These are phyloP conservation scores for Chlamydomonas applanata DNA, from an alignment of 139 green algal genomes.

Conservation along the genomic window DNA sequence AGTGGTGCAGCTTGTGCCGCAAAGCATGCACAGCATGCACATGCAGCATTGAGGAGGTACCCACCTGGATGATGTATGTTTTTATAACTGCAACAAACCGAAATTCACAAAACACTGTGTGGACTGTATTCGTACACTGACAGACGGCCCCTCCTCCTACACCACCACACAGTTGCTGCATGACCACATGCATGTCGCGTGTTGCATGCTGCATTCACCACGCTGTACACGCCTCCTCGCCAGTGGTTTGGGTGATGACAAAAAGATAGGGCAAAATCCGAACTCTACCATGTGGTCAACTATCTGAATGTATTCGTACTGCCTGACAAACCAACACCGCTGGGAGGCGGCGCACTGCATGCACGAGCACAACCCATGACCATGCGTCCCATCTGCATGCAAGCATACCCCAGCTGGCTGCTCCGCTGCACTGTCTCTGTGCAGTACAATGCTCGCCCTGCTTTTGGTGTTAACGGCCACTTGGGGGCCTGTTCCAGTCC, in stretches of 20 bases:
- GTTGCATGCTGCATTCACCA: background rate
- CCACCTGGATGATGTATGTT: constrained; percentile 5
- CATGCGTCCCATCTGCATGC: too few species aligned
- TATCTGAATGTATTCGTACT: constrained; percentile 29
- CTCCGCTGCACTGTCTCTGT: too few species aligned
- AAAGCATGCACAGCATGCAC: too few species aligned
- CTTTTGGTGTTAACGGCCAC: too few species aligned
- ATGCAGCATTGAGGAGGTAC: too few species aligned
- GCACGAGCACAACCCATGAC: background rate
- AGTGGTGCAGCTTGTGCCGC: background rate
- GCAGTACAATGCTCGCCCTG: too few species aligned
- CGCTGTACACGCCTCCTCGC: background rate
- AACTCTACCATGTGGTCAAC: constrained; percentile 5
- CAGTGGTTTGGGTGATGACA: constrained; percentile 1
- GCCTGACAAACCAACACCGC: constrained; percentile 11
- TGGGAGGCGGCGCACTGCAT: background rate
- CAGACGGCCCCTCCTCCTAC: constrained; percentile 9
- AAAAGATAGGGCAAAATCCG: constrained; percentile 18
- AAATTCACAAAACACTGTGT: constrained; percentile 15
- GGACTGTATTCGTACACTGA: constrained; percentile 54
- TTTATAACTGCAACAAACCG: constrained; percentile 10
- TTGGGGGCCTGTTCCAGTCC: too few species aligned
- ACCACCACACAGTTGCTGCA: too few species aligned
- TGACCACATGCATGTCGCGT: background rate
- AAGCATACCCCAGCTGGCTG: too few species aligned